Conservation (phyloP, 768 basidiomycete genomes). For the Suillus placidus region DNA sequence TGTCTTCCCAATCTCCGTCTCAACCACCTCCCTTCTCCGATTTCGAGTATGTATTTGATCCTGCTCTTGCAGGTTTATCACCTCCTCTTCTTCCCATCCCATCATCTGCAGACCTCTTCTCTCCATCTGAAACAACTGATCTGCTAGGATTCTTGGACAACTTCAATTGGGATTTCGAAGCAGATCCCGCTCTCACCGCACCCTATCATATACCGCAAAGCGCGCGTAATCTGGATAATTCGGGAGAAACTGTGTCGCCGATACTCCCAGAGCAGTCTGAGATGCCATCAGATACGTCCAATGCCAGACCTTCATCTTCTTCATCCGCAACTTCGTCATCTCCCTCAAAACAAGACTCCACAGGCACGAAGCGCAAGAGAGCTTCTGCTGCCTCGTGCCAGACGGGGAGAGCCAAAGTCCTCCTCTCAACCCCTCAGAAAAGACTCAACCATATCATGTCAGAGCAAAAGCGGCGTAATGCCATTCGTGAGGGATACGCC, state of each 20-base stretch:
- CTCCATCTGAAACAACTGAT: constrained; percentile 75
- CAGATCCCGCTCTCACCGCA: constrained; percentile 34
- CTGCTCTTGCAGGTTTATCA: constrained; percentile 58
- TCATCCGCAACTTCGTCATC: constrained; percentile 11
- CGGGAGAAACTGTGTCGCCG: constrained; percentile 6
- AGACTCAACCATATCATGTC: constrained; percentile 93
- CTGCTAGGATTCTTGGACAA: constrained; percentile 83
- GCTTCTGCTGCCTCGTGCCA: constrained; percentile 26
- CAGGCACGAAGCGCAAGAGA: constrained; percentile 25
- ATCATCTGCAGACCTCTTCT: constrained; percentile 77
- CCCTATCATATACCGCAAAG: constrained; percentile 11
- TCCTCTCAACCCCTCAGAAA: constrained; percentile 84
- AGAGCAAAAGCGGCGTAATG: constrained; percentile 91
- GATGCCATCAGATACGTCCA: constrained; percentile 2
- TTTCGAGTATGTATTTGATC: constrained; percentile 75
- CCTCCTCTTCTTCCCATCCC: constrained; percentile 63
- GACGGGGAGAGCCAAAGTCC: constrained; percentile 53
- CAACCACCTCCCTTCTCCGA: constrained; percentile 67
- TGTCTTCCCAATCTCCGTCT: constrained; percentile 29
- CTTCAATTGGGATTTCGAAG: constrained; percentile 68
- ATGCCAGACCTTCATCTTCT: constrained; percentile 10
- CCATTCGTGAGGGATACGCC: constrained; percentile 88
- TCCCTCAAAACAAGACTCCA: constrained; percentile 19
- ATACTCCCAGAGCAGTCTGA: constrained; percentile 4
- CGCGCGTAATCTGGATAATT: not conserved